Conservation (phyloP, 1,284 basidiomycete species). For the Fomitopsis pinicola region DNA sequence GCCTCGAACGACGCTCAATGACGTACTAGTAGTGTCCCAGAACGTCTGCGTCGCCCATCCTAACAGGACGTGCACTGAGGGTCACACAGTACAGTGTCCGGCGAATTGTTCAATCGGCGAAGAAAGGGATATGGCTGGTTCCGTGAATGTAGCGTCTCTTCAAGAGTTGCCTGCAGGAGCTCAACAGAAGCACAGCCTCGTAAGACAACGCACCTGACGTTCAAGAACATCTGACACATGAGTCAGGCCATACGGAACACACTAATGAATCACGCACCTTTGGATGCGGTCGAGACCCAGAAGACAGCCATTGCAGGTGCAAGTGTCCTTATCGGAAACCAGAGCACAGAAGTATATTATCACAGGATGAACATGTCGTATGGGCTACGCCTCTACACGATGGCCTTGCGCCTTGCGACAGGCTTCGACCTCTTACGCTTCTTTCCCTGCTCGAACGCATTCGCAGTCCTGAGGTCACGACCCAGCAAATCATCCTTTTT, state of each 20-base stretch:
- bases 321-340: neutral
- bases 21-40: neutral
- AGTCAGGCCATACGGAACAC: neutral
- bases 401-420: constrained; percentile 48
- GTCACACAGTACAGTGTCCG: neutral
- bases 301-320: neutral
- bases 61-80: too few species aligned
- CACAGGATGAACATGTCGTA: neutral
- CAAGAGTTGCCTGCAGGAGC: neutral
- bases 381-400: constrained; percentile 26
- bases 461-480: constrained; percentile 82
- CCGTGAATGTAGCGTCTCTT: neutral
- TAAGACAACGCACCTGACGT: neutral
- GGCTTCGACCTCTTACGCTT: constrained; percentile 79
- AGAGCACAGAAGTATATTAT: neutral
- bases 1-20: neutral
- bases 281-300: neutral
- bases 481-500: constrained; percentile 93
- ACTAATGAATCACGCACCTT: neutral
- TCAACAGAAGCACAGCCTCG: neutral
- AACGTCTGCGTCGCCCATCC: neutral
- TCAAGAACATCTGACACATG: neutral
- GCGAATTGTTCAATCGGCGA: neutral
- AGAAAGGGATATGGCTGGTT: too few species aligned
- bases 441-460: constrained; percentile 84